Base-by-base conservation (phyloP, 805 yeast genomes). In the Cyberlindnera euphorbiae region DNA sequence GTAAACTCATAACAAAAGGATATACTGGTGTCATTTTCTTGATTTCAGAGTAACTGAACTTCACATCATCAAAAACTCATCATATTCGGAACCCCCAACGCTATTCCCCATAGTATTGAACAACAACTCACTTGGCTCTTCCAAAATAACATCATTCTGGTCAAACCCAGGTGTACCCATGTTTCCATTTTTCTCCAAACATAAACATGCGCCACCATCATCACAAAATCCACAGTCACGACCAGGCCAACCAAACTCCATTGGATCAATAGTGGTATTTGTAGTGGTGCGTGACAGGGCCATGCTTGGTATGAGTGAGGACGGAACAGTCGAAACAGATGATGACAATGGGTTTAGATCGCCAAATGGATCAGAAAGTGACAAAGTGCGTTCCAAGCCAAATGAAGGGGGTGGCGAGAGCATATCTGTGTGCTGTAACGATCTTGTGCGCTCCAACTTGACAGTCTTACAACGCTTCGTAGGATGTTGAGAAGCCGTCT, bases 231-330 rank as follows among this genome's bases (percentile, higher is more conserved):
- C 46, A 30, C 50, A 46, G 8, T 33, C 39, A n/a, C 26, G 28
- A 3, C 32, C 44, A 6, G 43, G 41, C 41, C 43, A 43, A 16
- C 44, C 46, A 31, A 33, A 42, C 18, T 29, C 46, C 31, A 28
- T 13, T 22, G 43, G 47, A 27, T 37, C 47, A 8, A 47, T 25
- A 5, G 54, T 46, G 8, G 48, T 46, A 25, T 43, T 43, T 10
- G 55, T 50, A 1, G 51, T 48, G 8, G 49, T 45, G 8, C 54
- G 34, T 18, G 39, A 29, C 11, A 35, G 22, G 7, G 16, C 6
- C 22, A 19, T 19, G 9, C 22, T 19, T 8, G 22, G 22, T 19
- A 19, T 19, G 9, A 19, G 7, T 8, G 22, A 19, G 7, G 22
- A 19, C 9, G 22, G 22, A 8, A 9, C 22, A 19, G 28, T 27